Evolutionary conservation across 2,329 filamentous ascomycete species (phyloP).

Genomic region (Colletotrichum ledebouriae): DNA sequence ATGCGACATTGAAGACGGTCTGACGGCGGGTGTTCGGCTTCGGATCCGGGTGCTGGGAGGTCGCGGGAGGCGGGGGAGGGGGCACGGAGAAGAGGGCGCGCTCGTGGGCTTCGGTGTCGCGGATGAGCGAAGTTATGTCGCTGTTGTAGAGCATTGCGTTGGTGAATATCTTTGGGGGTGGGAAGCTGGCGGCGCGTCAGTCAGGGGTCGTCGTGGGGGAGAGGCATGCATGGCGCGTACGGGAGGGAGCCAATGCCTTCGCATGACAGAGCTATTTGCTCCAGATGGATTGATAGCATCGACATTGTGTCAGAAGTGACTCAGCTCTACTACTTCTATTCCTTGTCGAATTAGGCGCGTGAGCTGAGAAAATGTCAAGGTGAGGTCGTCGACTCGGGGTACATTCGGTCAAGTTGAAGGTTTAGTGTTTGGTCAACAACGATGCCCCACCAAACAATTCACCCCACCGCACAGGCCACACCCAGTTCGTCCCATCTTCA

Average conservation of each 20-base stretch:
- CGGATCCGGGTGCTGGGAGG: constrained; percentile 57
- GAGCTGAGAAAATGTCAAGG: neutral
- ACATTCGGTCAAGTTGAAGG: constrained; percentile 4
- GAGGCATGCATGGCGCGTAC: constrained; percentile 59
- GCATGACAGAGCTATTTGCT: constrained; percentile 83
- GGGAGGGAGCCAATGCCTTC: constrained; percentile 81
- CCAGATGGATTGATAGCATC: constrained; percentile 77
- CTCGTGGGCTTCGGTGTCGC: constrained; percentile 95
- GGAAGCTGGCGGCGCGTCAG: constrained; percentile 72
- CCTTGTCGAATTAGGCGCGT: neutral
- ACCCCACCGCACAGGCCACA: constrained; percentile 24
- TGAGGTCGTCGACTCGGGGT: neutral
- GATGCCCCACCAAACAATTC: constrained; percentile 34
- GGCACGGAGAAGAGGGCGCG: constrained; percentile 95
- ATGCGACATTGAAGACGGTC: constrained; percentile 76
- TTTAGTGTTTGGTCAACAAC: constrained; percentile 38
- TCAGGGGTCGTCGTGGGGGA: constrained; percentile 38
- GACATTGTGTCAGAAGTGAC: constrained; percentile 65
- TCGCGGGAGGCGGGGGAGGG: constrained; percentile 66
- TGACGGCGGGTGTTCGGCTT: constrained; percentile 65
- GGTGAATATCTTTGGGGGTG: constrained; percentile 92
- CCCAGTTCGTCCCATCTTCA: neutral
- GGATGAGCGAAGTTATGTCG: constrained; percentile 94
- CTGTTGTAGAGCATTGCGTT: constrained; percentile 89
- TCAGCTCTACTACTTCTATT: neutral